Evolutionary conservation across 2,329 filamentous ascomycete species (phyloP).

Genomic region (Botrytis fragariae): DNA sequence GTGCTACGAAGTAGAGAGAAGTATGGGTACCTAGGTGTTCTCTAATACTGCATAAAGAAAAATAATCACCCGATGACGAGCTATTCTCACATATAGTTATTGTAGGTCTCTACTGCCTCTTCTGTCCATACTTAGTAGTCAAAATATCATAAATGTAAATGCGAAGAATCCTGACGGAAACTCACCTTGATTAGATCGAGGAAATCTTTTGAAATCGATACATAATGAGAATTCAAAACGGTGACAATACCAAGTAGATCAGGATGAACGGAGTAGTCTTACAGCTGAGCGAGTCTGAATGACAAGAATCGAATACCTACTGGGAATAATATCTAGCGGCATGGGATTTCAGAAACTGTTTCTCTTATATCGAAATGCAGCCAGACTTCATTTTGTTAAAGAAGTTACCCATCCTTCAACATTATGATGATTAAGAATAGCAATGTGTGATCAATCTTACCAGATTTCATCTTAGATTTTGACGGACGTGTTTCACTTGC

Average conservation of each 20-base stretch:
- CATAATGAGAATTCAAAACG: background rate
- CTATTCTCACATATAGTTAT: no score
- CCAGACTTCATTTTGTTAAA: background rate
- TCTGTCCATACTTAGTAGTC: background rate
- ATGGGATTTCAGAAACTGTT: background rate
- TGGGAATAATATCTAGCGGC: background rate
- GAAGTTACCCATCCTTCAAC: background rate
- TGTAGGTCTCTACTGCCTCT: background rate
- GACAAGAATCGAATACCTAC: background rate
- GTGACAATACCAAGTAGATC: background rate
- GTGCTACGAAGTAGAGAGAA: background rate
- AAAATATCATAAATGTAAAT: background rate
- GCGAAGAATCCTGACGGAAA: background rate
- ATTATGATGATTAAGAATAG: background rate
- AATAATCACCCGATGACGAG: background rate
- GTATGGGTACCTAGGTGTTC: background rate
- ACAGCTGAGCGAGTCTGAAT: background rate
- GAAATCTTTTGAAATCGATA: background rate
- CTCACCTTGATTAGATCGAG: background rate
- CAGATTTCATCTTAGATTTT: background rate
- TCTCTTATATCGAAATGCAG: background rate
- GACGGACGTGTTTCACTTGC: background rate
- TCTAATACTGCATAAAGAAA: no score
- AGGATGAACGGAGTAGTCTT: background rate
- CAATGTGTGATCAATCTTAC: background rate